A percentile compares a stretch with the other conserved stretches of the same genome.
These are phyloP conservation scores for Vicia villosa DNA, from an alignment of 306 rosid species.

Conservation along the genomic window DNA sequence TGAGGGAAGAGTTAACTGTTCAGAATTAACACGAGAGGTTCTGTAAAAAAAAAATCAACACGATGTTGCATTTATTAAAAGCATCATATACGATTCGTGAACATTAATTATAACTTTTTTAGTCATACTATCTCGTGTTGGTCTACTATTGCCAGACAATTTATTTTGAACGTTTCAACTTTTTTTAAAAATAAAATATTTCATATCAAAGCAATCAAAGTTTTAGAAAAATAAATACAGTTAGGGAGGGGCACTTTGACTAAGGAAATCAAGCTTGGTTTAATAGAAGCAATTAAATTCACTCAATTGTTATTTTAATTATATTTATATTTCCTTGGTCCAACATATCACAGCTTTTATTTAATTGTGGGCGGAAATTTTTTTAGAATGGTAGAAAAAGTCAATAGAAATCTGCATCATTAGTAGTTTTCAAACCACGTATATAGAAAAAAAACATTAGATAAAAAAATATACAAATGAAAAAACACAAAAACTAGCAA, in stretches of 20 bases:
- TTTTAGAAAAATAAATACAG: background rate
- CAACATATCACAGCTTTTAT: background rate
- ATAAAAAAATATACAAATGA: constrained; percentile 1
- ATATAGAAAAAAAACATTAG: constrained; percentile 5
- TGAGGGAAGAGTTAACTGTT: background rate
- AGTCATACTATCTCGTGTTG: background rate
- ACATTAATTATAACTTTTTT: no score
- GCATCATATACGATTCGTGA: background rate
- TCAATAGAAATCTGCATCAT: constrained; percentile 27
- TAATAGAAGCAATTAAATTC: constrained; percentile 7
- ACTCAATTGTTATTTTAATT: background rate
- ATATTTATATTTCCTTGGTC: background rate
- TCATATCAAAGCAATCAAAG: constrained; percentile 3
- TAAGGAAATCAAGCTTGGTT: constrained; percentile 38
- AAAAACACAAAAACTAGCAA: background rate
- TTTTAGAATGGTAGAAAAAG: constrained; percentile 29
- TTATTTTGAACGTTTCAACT: constrained; percentile 32
- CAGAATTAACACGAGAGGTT: background rate
- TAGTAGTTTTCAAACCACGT: constrained; percentile 27
- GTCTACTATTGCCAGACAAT: background rate
- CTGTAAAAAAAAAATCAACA: no score
- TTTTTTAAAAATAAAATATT: constrained; percentile 1
- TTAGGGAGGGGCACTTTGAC: constrained; percentile 37
- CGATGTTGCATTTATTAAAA: background rate
- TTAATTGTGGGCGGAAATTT: constrained; percentile 17